Evolutionary conservation across 257 asterid genomes (phyloP), one percentile per base, ranked within the genome.

Genomic region (Fraxinus americana): DNA sequence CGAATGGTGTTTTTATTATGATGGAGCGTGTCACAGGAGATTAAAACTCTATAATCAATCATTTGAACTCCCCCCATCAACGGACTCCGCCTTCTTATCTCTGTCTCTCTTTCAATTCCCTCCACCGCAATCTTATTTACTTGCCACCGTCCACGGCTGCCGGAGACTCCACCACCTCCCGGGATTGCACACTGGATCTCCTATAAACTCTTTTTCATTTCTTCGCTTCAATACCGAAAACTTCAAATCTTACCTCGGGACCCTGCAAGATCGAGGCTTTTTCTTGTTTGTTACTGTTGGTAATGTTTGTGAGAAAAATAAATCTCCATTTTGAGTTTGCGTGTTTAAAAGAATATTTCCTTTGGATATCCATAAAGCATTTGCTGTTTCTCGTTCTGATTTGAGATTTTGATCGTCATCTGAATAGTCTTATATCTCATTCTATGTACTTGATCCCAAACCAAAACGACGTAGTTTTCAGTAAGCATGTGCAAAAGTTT

Each of bases 221-320:
- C 23, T 34, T 13, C 43, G 10, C 41, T 67, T 21, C 1, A 17
- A 21, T 6, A 9, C 59, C 19, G 29, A 5, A 17, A 39, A 50
- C 70, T 66, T 29, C 79, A 0, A 43, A 50, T 39, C 11, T 75
- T 68, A 19, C 29, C 76, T 68, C 74, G 78, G 85, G 83, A 75
- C 78, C 84, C 78, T 72, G 35, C 8, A 63, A 82, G 87, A 84
- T 86, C 88, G 85, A 23, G 75, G 70, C 70, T n/a, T 41, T 52
- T 76, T 83, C 32, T 13, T 36, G 32, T 34, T 2, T 27, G 7
- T 50, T 2, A 78, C 23, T 74, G 65, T 63, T 38, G 76, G 45
- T 68, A 72, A 77, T 85, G 82, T 45, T 59, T 77, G 54, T 77
- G 54, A 72, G 48, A 63, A 36, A 23, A 63, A 29, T 25, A 71